Percentiles rank a stretch among this genome's conserved stretches.
phyloP scores from a whole-genome alignment of 2,329 filamentous ascomycete species.

The Penicillium hesseltinei region DNA sequence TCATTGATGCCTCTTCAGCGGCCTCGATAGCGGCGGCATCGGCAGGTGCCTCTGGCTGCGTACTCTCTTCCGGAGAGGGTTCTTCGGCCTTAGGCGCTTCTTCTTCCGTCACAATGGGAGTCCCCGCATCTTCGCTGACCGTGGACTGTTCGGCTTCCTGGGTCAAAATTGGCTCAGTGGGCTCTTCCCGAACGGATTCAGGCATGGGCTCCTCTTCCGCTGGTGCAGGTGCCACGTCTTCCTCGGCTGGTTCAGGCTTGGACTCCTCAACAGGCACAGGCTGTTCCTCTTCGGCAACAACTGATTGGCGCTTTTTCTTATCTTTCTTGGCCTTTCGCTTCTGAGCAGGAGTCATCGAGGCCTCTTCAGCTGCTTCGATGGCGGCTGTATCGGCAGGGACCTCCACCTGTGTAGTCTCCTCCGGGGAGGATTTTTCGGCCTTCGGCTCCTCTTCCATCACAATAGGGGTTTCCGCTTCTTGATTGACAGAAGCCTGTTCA shows the following conservation, averaged over 20 bases:
- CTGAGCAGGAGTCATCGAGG: conserved; percentile 17
- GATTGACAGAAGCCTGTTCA: background rate
- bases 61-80: background rate
- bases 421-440: background rate
- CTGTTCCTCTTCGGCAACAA: conserved; percentile 1
- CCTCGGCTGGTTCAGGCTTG: background rate
- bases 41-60: background rate
- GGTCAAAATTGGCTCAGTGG: background rate
- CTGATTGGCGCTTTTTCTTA: conserved; percentile 24
- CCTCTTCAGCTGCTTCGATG: conserved; percentile 1
- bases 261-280: background rate
- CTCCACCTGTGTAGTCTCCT: conserved; percentile 6
- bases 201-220: background rate
- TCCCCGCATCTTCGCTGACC: background rate
- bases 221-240: background rate
- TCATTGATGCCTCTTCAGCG: conserved; percentile 10
- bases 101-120: conserved; percentile 2
- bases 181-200: background rate
- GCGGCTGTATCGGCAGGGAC: background rate
- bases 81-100: conserved; percentile 3
- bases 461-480: background rate
- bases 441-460: background rate
- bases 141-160: background rate
- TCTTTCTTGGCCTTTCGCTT: conserved; percentile 24
- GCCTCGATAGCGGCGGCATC: conserved; percentile 1